Conservation (phyloP, 768 basidiomycete species). For the Baorangia bicolor region DNA sequence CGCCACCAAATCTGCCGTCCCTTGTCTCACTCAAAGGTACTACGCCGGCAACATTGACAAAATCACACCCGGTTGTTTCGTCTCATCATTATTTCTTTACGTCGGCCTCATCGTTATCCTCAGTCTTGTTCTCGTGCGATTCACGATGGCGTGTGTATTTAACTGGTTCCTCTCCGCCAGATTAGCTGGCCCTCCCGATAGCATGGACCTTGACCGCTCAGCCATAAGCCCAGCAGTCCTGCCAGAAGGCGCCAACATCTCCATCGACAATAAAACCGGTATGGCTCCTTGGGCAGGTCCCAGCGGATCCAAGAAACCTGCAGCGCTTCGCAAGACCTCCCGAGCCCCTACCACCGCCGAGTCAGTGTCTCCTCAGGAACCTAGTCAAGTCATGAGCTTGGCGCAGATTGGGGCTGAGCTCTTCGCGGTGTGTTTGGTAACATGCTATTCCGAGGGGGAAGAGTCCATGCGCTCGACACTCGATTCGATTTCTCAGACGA, state of each 20-base stretch:
- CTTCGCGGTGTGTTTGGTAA: slow-evolving; percentile 93
- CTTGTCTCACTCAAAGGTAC: slow-evolving; percentile 84
- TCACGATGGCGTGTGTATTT: slow-evolving; percentile 95
- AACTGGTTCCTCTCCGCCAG: slow-evolving; percentile 91
- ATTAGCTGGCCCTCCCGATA: slow-evolving; percentile 75
- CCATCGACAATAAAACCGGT: slow-evolving; percentile 87
- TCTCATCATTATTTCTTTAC: slow-evolving; percentile 86
- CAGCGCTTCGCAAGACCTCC: slow-evolving; percentile 36
- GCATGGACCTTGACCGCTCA: slow-evolving; percentile 68
- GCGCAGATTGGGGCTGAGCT: slow-evolving; percentile 93
- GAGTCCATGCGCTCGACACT: slow-evolving; percentile 89
- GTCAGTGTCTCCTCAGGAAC: slow-evolving; percentile 45
- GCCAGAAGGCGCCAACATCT: slow-evolving; percentile 93
- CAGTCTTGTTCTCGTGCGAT: slow-evolving; percentile 85
- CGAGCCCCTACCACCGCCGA: slow-evolving; percentile 50
- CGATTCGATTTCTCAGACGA: slow-evolving; percentile 89
- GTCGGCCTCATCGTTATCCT: slow-evolving; percentile 89
- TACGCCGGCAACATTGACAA: slow-evolving; percentile 96
- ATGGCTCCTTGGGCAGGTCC: slow-evolving; percentile 91
- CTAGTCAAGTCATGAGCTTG: slow-evolving; percentile 62
- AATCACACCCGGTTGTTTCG: slow-evolving; percentile 93
- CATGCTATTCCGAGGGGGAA: slow-evolving; percentile 97
- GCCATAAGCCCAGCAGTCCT: slow-evolving; percentile 94
- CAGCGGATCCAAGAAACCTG: slow-evolving; percentile 49
- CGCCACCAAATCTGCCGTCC: slow-evolving; percentile 63